Evolutionary conservation across 495 filamentous ascomycete genomes (phyloP), one percentile per base, ranked within the genome.

Genomic region (Penicillium subrubescens): DNA sequence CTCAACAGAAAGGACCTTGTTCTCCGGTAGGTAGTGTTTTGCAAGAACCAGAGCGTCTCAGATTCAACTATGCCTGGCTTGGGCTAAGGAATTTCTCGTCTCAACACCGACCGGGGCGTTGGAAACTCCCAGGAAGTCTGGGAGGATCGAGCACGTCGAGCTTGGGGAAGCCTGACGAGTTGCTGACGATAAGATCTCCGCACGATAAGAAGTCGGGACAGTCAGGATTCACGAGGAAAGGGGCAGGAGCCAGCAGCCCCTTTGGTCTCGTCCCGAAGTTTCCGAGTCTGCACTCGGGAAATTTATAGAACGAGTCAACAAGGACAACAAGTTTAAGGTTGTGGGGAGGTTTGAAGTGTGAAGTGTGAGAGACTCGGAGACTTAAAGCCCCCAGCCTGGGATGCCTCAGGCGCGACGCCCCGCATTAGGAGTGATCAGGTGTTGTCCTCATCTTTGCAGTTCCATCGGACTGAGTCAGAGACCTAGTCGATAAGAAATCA

Each of bases 161-260:
- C 21, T 43, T 33, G 23, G 33, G 59, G 37, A 43, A 44, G 62
- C 56, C 59, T 59, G 59, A 66, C 58, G 59, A 60, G 41, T 44
- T 25, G 17, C 59, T 68, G 66, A 68, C 67, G 67, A 69, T 66
- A 69, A 69, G 63, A 37, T 53, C 67, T 61, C 60, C 66, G 64
- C 57, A 60, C 67, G 67, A 69, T 69, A 69, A 69, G 63, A 48
- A 29, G 54, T 44, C 44, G 25, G 63, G 41, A 34, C 12, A 19
- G 59, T 51, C 59, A 54, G 64, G 44, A 58, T 50, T 60, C 31
- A 50, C 60, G 57, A 61, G 41, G 23, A 21, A 57, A 39, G 39
- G 53, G 31, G 53, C 53, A 51, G 37, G 34, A 61, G 35, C 52
- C 35, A 44, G 21, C 41, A 60, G 44, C 35, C 37, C 56, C 56